These are phyloP conservation scores for Colletotrichum tropicale DNA, from an alignment of 2,329 filamentous ascomycete genomes.

Conservation along the genomic window DNA sequence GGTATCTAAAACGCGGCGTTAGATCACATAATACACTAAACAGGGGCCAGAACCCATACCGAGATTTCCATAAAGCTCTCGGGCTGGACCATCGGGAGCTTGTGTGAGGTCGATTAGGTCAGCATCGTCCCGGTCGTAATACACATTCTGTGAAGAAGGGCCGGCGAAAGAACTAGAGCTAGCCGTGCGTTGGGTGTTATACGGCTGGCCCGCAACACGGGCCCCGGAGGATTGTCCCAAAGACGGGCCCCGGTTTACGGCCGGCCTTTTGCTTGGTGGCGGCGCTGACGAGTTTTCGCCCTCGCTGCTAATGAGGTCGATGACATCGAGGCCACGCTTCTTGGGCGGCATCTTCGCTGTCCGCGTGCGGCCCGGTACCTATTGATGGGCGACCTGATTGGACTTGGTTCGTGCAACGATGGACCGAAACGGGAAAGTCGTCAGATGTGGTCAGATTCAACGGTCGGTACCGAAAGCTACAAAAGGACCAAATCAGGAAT, in stretches of 20 bases:
- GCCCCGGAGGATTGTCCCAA: conserved; percentile 13
- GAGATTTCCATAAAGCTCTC: conserved; percentile 53
- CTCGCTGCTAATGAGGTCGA: conserved; percentile 48
- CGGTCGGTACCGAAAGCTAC: conserved; percentile 8
- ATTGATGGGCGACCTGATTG: not conserved
- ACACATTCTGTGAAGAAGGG: conserved; percentile 18
- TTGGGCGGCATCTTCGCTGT: conserved; percentile 4
- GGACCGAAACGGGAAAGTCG: not conserved
- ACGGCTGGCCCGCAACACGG: conserved; percentile 15
- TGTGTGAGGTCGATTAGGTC: conserved; percentile 50
- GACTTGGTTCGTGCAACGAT: not conserved
- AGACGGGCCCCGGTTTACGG: not conserved
- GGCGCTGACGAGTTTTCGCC: not conserved
- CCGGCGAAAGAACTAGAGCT: not conserved
- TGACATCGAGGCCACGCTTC: conserved; percentile 41
- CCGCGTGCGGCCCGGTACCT: not conserved
- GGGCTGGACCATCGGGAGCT: conserved; percentile 40
- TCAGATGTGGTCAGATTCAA: not conserved
- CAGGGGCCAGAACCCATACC: conserved; percentile 30
- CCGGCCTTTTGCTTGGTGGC: conserved; percentile 1
- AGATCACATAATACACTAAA: not conserved
- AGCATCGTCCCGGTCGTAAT: conserved; percentile 33
- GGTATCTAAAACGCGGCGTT: conserved; percentile 32
- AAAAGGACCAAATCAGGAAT: not conserved
- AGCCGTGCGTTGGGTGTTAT: not conserved